Percentiles rank a stretch among this genome's conserved stretches.
Conservation (phyloP, 208 protist genomes). For the Trypanosomatidae sp. region DNA sequence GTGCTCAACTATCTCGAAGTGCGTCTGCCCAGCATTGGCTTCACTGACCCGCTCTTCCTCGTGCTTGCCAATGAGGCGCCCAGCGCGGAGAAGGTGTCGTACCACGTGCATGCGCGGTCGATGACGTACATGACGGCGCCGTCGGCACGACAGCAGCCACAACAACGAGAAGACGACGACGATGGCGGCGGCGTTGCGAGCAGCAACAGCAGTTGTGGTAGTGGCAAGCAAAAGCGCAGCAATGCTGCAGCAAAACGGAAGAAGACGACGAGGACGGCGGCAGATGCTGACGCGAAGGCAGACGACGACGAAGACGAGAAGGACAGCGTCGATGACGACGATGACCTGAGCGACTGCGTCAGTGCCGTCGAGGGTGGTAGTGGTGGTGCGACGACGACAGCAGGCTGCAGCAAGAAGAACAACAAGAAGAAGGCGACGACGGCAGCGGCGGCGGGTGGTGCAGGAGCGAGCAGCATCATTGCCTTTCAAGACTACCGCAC, state of each 20-base stretch:
- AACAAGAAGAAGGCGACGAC: neutral
- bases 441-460: neutral
- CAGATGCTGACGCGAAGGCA: neutral
- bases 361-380: slow-evolving; percentile 14
- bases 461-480: slow-evolving; percentile 17
- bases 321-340: slow-evolving; percentile 6
- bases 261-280: neutral
- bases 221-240: neutral
- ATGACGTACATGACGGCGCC: slow-evolving; percentile 30
- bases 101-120: slow-evolving; percentile 58
- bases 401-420: neutral
- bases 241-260: neutral
- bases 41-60: slow-evolving; percentile 60
- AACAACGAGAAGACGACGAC: neutral
- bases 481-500: slow-evolving; percentile 71
- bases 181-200: neutral
- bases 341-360: slow-evolving; percentile 22
- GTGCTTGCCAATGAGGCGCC: slow-evolving; percentile 59
- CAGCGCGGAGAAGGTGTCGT: slow-evolving; percentile 41
- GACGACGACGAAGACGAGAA: neutral
- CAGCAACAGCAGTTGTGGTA: neutral
- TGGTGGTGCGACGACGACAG: neutral
- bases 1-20: slow-evolving; percentile 70
- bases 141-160: neutral
- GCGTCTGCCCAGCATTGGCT: slow-evolving; percentile 55